phyloP scores from a whole-genome alignment of 1,139 yeast genomes.

The Protomyces inouyei region DNA sequence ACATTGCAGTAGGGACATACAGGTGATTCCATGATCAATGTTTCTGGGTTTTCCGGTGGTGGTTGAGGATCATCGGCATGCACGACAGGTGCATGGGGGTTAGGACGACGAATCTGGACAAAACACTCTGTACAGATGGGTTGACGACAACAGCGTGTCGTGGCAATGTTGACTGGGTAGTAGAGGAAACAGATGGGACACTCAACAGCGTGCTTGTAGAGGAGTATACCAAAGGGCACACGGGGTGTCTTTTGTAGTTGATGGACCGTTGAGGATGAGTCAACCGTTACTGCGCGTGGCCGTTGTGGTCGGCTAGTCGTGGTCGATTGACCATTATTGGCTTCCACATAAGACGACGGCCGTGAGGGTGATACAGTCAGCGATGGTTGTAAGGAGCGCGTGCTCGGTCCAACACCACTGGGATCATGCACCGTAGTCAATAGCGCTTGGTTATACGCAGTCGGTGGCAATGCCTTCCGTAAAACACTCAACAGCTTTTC shows the following conservation, averaged over 20 bases:
- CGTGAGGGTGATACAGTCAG: slow-evolving; percentile 5
- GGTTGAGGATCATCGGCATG: slow-evolving; percentile 42
- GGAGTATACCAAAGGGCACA: slow-evolving; percentile 12
- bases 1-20: slow-evolving; percentile 92
- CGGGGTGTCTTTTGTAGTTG: slow-evolving; percentile 4
- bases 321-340: background rate
- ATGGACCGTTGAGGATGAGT: slow-evolving; percentile 5
- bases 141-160: slow-evolving; percentile 86
- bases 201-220: slow-evolving; percentile 45
- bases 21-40: slow-evolving; percentile 78
- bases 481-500: slow-evolving; percentile 59
- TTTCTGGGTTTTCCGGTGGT: slow-evolving; percentile 28
- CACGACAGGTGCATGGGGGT: slow-evolving; percentile 76
- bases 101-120: slow-evolving; percentile 86
- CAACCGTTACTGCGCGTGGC: slow-evolving; percentile 26
- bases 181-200: slow-evolving; percentile 93
- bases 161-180: slow-evolving; percentile 72
- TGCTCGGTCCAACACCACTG: background rate
- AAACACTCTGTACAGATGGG: slow-evolving; percentile 95
- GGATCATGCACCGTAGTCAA: slow-evolving; percentile 15
- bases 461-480: slow-evolving; percentile 13
- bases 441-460: slow-evolving; percentile 15
- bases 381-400: slow-evolving; percentile 3
- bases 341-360: slow-evolving; percentile 10
- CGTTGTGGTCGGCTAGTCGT: background rate